These are phyloP conservation scores for Tetrapyrgos nigripes DNA, from an alignment of 1,284 basidiomycete genomes.

Conservation along the genomic window DNA sequence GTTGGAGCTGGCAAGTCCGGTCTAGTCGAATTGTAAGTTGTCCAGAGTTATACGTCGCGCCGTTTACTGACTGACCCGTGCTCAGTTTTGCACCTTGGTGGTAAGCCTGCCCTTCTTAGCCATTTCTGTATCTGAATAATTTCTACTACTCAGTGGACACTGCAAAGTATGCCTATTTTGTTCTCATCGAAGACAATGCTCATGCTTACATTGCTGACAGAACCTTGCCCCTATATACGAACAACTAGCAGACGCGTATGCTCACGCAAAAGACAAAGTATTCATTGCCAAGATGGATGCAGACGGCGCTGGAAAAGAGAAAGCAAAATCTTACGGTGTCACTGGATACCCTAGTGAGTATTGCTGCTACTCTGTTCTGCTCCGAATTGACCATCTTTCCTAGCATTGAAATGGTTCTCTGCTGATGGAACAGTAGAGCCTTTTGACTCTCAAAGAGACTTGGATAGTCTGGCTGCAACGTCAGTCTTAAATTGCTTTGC, in stretches of 20 bases:
- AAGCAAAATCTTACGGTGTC: conserved; percentile 80
- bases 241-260: conserved; percentile 87
- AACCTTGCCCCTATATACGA: conserved; percentile 90
- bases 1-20: conserved; percentile 83
- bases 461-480: conserved; percentile 81
- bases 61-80: background rate
- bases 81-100: conserved; percentile 84
- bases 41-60: conserved; percentile 4
- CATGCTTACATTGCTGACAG: conserved; percentile 42
- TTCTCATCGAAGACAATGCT: background rate
- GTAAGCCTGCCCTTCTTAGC: conserved; percentile 47
- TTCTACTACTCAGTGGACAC: conserved; percentile 62
- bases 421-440: conserved; percentile 68
- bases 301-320: conserved; percentile 80
- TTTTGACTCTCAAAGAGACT: conserved; percentile 84
- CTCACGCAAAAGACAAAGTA: conserved; percentile 81
- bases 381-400: conserved; percentile 2
- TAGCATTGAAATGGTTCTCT: conserved; percentile 93
- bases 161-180: conserved; percentile 65
- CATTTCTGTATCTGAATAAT: background rate
- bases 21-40: conserved; percentile 88
- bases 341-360: conserved; percentile 86
- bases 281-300: conserved; percentile 94
- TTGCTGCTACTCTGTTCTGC: background rate
- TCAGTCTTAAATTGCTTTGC: conserved; percentile 44